Base-by-base conservation (phyloP, 805 yeast genomes). In the Zygosaccharomyces gambellarensis region DNA sequence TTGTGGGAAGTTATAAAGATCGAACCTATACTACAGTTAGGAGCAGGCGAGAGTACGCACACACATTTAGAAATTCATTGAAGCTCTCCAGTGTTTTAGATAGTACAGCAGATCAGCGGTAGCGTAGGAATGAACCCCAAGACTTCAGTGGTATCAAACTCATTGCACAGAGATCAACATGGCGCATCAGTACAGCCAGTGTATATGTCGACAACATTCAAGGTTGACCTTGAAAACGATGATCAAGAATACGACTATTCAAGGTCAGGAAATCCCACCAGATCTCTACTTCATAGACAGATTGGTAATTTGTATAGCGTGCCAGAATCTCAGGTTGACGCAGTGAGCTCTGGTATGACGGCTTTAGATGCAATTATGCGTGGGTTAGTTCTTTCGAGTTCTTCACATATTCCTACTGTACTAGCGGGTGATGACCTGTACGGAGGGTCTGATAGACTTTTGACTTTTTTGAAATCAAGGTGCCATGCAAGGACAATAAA, bases 171-270 rank as follows among this genome's bases (percentile, higher is more conserved):
- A 3, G 97, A 90, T 69, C 84, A 81, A 60, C 79, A 82, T 73
- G 80, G 83, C 54, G 81, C 97, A 1, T 84, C 94, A 4, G 83
- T 85, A 25, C 88, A 95, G 9, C 97, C 98, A 3, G 74, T 90
- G 36, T 90, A 90, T 70, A 95, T 88, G 67, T 81, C 94, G 0
- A 96, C 98, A n/a, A 90, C 98, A 5, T 90, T 90, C 74, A 90
- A 89, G 69, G 56, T 54, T 28, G 82, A 85, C 59, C 79, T 86
- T 83, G 92, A 95, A 2, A 79, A 76, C 52, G 57, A 53, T 22
- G 49, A 47, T n/a, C 63, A 59, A 44, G 85, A 82, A 58, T 88
- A 83, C 63, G 92, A 85, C 64, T 87, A 87, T 69, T 88, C 97
- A 0, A 76, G 98, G 58, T 85, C 95, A 11, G 97, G 98, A 3